Percentiles rank a stretch among this genome's conserved stretches.
Evolutionary conservation across 371 early-diverging fungal genomes (phyloP).

Genomic region (Mortierella sp.): DNA sequence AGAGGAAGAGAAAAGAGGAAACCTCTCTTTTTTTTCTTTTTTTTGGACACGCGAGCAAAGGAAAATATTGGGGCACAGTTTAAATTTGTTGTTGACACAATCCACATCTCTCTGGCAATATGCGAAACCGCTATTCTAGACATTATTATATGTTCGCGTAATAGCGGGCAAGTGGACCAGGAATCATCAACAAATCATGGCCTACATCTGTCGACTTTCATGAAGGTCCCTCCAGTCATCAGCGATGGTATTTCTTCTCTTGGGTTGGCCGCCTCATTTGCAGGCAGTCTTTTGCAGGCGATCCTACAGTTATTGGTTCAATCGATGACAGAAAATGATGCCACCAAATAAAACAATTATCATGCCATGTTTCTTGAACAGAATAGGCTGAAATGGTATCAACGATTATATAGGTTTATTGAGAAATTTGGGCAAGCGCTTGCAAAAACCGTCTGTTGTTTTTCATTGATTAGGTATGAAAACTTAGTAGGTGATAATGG

Average conservation of each 20-base stretch:
- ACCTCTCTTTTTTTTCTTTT: neutral
- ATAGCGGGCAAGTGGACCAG: slow-evolving; percentile 90
- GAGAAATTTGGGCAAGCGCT: neutral
- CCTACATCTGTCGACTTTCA: slow-evolving; percentile 79
- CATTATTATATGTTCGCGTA: too few relatives aligned
- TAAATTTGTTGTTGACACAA: too few relatives aligned
- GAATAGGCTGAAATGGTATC: too few relatives aligned
- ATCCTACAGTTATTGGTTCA: slow-evolving; percentile 72
- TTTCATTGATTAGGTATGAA: neutral
- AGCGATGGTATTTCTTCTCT: slow-evolving; percentile 85
- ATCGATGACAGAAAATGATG: too few relatives aligned
- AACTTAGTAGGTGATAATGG: slow-evolving; percentile 59
- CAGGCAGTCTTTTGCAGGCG: slow-evolving; percentile 84
- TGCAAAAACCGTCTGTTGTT: neutral
- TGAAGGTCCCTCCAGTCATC: slow-evolving; percentile 88
- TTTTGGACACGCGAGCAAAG: too few relatives aligned
- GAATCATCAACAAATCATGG: slow-evolving; percentile 77
- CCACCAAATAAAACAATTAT: too few relatives aligned
- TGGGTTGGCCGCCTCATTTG: slow-evolving; percentile 75
- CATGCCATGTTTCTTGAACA: too few relatives aligned
- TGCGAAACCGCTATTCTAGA: too few relatives aligned
- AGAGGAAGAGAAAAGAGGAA: too few relatives aligned
- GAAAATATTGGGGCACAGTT: too few relatives aligned
- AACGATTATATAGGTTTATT: neutral
- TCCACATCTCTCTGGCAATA: too few relatives aligned